Evolutionary conservation across 352 stramenopile genomes (phyloP), one percentile per base, ranked within the genome.

Genomic region (Pythium apleroticum): DNA sequence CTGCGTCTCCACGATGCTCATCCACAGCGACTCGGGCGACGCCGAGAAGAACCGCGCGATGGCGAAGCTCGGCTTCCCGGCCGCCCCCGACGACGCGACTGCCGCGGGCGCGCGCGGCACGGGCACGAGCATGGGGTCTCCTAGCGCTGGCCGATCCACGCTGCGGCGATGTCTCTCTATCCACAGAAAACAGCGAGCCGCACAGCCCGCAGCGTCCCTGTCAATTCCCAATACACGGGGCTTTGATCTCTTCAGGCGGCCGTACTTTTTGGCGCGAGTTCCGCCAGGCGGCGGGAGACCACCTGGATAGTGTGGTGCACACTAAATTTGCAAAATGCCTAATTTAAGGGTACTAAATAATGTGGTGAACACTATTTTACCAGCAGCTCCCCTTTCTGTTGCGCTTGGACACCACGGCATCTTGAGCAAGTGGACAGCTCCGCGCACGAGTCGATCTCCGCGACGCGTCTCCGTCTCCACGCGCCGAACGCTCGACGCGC

Each of bases 11-110:
- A 19, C 30, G 30, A 74, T 63, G 17, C 12, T 35, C 6, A 60
- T 60, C 68, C 68, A 74, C 24, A 74, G 54, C 58, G 68, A 74
- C 54, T 65, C 60, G n/a, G 68, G 57, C 20, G 68, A 65, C 33
- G 68, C 39, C 17, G 68, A 67, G 30, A 71, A 74, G 33, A 66
- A 71, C 12, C 58, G 62, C 54, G 63, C 57, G 46, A 74, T 56
- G 6, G 60, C 33, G 14, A n/a, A n/a, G n/a, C 31, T 25, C 27
- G 57, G 5, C 46, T 19, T 27, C 25, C 14, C 39, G 14, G 54
- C 4, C 4, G 52, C 24, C 8, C 12, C 25, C 19, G 46, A 20
- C 1, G 63, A 48, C 39, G 54, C n/a, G 39, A 52, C 24, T 39
- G 50, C 50, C 60, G 45, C 39, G 49, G 59, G 28, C 19, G 54